Evolutionary conservation across 2,329 filamentous ascomycete genomes (phyloP), one percentile per base, ranked within the genome.

Genomic region (Phyllosticta citriasiana): DNA sequence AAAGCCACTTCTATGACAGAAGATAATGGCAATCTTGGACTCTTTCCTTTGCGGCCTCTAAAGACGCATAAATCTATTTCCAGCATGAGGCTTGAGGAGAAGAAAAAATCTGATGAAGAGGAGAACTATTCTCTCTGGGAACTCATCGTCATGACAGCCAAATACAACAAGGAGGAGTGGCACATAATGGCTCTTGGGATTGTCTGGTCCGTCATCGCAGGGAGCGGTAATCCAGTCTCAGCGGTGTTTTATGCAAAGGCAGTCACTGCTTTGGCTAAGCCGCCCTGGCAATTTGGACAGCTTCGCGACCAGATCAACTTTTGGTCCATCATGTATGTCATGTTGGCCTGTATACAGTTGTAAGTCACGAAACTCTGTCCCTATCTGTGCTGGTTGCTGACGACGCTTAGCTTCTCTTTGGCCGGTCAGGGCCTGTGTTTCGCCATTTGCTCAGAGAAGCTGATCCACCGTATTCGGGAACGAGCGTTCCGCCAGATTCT

Each of bases 181-280:
- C 77, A 80, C 16, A 77, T 85, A 40, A 93, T 96, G 89, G 35
- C 86, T 1, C 64, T 88, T 61, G 92, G 90, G 9, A 77, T 96
- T 16, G 69, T 88, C 71, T 91, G 87, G 71, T 86, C 87, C 25
- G 80, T 87, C 69, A 85, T 96, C 64, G 88, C 87, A 63, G 92
- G 91, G 72, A 87, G 85, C 63, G 91, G 88, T 57, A 91, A 96
- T 71, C 89, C 89, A 10, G 84, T 82, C 0, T 83, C 87, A 69
- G 82, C 88, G 65, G 84, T 97, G 65, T 88, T 97, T 75, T 95
- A 97, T 69, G 88, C 91, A 68, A 96, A 97, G 74, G 83, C 91
- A 62, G 92, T 97, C 72, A 83, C 84, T 63, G 84, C 85, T 8
- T 80, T 94, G 12, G 84, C 86, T 7, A 76, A 86, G 22, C 83